Conservation (phyloP, 2,329 filamentous ascomycete genomes). For the Didymella keratinophila region DNA sequence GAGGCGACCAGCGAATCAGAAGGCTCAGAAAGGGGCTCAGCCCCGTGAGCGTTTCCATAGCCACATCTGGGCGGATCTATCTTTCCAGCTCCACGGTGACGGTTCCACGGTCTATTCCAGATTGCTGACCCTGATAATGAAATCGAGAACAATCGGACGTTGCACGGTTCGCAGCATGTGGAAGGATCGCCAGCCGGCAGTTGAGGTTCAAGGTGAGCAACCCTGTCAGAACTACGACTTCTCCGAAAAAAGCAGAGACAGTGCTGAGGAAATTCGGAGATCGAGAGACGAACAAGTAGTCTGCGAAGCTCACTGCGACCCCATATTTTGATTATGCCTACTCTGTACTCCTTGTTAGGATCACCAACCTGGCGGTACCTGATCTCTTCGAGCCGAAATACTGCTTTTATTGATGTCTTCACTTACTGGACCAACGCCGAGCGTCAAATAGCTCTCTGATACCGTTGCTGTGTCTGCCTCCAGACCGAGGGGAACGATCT, state of each 20-base stretch:
- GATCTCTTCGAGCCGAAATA: not conserved
- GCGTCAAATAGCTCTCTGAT: not conserved
- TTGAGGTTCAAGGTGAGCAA: not conserved
- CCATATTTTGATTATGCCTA: not conserved
- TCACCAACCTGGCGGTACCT: not conserved
- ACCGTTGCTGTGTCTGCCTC: not conserved
- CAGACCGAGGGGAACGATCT: not conserved
- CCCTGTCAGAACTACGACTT: not conserved
- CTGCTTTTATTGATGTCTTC: not conserved
- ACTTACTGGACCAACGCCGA: not conserved
- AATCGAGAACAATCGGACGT: not conserved
- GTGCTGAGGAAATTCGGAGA: not conserved
- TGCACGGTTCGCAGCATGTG: constrained; percentile 1
- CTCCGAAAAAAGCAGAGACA: not conserved
- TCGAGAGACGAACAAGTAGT: not conserved
- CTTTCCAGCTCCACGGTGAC: not conserved
- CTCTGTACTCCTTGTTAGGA: not conserved
- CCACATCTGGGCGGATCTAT: not conserved
- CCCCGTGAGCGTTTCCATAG: constrained; percentile 1
- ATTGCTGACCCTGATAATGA: not conserved
- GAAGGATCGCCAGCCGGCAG: not conserved
- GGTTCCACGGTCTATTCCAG: constrained; percentile 4
- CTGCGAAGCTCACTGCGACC: not conserved
- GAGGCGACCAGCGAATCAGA: constrained; percentile 11
- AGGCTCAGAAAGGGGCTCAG: not conserved